Evolutionary conservation across 495 filamentous ascomycete genomes (phyloP), one percentile per base, ranked within the genome.

Genomic region (Cudoniella acicularis): DNA sequence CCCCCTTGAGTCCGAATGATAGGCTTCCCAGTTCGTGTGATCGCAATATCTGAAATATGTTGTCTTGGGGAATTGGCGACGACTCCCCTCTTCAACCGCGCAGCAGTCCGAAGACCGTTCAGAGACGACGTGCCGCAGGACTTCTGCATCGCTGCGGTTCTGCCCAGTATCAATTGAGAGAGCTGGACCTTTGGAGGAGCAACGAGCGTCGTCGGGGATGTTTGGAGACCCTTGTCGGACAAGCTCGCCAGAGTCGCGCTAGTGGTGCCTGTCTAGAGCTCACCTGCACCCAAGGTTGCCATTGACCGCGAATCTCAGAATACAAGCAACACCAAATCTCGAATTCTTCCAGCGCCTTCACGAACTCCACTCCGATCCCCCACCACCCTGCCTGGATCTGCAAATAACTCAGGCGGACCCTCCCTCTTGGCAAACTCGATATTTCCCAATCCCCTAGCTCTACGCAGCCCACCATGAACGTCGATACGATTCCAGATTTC

Each of bases 21-120:
- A 50, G 91, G 90, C 78, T 89, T 92, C 70, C 91, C 91, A 47
- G 91, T 96, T 64, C 91, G 79, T 56, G 90, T 88, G 69, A 96
- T 92, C 60, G 86, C 74, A 63, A 96, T 79, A 79, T 96, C 91
- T 68, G 88, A 86, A 60, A 94, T 72, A 66, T 70, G 73, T 63
- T 83, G 78, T 72, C 79, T 69, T 63, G 62, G 64, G 24, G 64
- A 21, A 54, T 59, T 62, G 62, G 27, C 41, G 42, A 47, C 27
- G 21, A 47, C 25, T 25, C 55, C 54, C 13, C 11, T 55, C 43
- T 27, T 46, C 22, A 55, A 10, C 49, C 61, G 62, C 62, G 59
- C 43, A 16, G 57, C 64, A 60, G 60, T 52, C 55, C 64, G 64
- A n/a, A 69, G 66, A 61, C 61, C 54, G 50, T 51, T 62, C 56